Percentiles rank a stretch among this genome's conserved stretches.
These are phyloP conservation scores for Forsythia viridissima DNA, from an alignment of 257 asterid genomes.

Conservation along the genomic window DNA sequence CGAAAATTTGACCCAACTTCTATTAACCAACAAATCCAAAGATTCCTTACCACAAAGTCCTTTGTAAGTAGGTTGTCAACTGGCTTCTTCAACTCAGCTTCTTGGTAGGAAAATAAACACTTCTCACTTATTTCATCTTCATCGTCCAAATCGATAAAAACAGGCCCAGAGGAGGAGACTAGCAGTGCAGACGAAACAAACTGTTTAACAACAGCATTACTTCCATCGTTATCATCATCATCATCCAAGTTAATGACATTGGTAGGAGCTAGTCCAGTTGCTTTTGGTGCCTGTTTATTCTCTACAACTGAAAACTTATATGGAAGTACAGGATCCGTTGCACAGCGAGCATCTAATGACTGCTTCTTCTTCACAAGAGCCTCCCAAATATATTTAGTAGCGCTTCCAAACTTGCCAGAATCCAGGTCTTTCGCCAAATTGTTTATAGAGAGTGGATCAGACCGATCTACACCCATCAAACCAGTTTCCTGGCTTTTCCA, in stretches of 20 bases:
- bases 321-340: conserved; percentile 27
- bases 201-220: conserved; percentile 8
- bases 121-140: conserved; percentile 29
- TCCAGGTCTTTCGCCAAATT: conserved; percentile 27
- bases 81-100: conserved; percentile 11
- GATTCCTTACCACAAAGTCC: conserved; percentile 16
- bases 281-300: conserved; percentile 9
- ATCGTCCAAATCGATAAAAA: conserved; percentile 46
- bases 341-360: conserved; percentile 18
- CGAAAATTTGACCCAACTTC: not conserved
- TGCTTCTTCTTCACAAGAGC: conserved; percentile 26
- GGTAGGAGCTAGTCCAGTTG: conserved; percentile 15
- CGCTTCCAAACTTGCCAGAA: conserved; percentile 44
- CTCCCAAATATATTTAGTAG: conserved; percentile 33
- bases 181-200: conserved; percentile 24
- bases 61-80: not conserved
- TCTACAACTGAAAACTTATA: conserved; percentile 16
- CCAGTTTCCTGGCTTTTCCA: conserved; percentile 25
- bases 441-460: conserved; percentile 30
- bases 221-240: conserved; percentile 18
- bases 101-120: conserved; percentile 17
- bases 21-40: no score
- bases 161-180: conserved; percentile 26
- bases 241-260: conserved; percentile 40
- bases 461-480: conserved; percentile 25